Base-by-base conservation (phyloP, 2,329 filamentous ascomycete genomes). In the Verticillium isaacii region DNA sequence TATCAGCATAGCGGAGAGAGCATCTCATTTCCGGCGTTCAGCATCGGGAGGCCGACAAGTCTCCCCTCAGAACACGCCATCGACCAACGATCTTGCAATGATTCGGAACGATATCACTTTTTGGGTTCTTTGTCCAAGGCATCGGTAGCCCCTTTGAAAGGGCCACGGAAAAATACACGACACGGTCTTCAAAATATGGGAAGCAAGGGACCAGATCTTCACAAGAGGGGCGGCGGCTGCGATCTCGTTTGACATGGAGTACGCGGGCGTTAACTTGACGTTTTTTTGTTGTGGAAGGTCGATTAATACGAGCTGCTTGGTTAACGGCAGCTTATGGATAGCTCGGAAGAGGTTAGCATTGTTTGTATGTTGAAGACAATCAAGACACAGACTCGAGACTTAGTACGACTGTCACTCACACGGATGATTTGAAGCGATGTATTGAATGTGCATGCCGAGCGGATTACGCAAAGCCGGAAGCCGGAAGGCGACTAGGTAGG, bases 1-100 rank as follows among this genome's bases (percentile, higher is more conserved):
- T 58, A 60, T 23, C 57, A 61, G 50, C 60, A 60, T 64, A 61
- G 62, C 63, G 62, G 61, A 50, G 59, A 58, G 59, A 59, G 19
- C 32, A 63, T 41, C 59, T 56, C 61, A 3, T 57, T 29, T 61
- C 29, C 37, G 56, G 56, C 52, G 63, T 39, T 61, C 36, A 52
- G 36, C 59, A 59, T 50, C 9, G 45, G 45, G 45, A n/a, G 45
- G 19, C 23, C 19, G 23, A 12, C 45, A 12, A 23, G 11, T 50
- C 58, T 61, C 57, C 36, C 55, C 57, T 61, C 64, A 57, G 60
- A 50, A 23, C 41, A 55, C 63, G 60, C 58, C 60, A 57, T 63
- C 62, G 17, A 32, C 19, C 45, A 45, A 50, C 45, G 19, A 50
- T 50, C n/a, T 50, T 50, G 19, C 45, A n/a, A 50, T 5, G 45